These are phyloP conservation scores for Exophiala spinifera DNA, from an alignment of 2,329 filamentous ascomycete species.

Conservation along the genomic window DNA sequence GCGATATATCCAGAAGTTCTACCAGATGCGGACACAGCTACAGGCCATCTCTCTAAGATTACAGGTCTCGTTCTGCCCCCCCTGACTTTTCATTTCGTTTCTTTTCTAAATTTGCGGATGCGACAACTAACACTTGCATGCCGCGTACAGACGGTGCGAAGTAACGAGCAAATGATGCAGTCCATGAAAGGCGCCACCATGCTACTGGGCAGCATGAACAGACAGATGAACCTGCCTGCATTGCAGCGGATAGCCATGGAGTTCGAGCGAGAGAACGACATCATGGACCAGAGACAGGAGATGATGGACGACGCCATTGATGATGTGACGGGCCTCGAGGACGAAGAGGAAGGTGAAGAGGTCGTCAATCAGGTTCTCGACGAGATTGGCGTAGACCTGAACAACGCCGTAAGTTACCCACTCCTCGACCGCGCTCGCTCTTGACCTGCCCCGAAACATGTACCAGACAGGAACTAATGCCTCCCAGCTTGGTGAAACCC, in stretches of 20 bases:
- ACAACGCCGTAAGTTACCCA: conserved; percentile 69
- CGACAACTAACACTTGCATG: conserved; percentile 2
- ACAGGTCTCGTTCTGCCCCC: conserved; percentile 57
- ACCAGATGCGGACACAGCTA: conserved; percentile 93
- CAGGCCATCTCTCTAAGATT: conserved; percentile 94
- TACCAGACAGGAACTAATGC: conserved; percentile 15
- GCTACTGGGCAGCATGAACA: conserved; percentile 93
- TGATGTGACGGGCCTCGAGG: conserved; percentile 84
- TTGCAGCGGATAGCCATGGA: conserved; percentile 98
- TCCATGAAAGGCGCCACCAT: conserved; percentile 97
- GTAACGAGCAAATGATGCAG: conserved; percentile 99
- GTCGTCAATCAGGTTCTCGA: conserved; percentile 95
- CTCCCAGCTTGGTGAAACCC: conserved; percentile 81
- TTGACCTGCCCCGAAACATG: no score
- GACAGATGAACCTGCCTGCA: conserved; percentile 93
- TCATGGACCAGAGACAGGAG: conserved; percentile 98
- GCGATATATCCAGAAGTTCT: conserved; percentile 92
- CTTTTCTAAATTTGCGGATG: no score
- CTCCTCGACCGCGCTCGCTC: neutral
- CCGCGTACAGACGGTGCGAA: conserved; percentile 78
- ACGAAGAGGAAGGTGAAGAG: conserved; percentile 95
- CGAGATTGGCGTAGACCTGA: conserved; percentile 92
- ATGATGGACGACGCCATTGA: conserved; percentile 99
- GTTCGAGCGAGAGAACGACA: conserved; percentile 97
- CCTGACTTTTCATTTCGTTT: no score